Evolutionary conservation across 805 yeast species (phyloP), one percentile per base, ranked within the genome.

Genomic region (Maudiozyma turicensis): DNA sequence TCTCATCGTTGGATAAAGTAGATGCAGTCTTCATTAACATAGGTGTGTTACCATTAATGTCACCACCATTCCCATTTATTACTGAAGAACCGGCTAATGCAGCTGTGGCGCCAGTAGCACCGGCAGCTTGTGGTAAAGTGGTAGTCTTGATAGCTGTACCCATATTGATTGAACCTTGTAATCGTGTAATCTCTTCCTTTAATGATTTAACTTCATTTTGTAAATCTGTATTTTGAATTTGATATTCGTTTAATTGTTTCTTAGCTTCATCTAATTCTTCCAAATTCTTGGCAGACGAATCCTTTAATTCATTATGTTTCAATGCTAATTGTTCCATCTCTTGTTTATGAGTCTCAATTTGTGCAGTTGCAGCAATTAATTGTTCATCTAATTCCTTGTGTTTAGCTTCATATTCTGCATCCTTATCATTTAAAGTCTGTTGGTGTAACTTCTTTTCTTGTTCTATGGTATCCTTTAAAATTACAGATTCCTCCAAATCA

Each of bases 211-310:
- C 81, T 52, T 83, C 78, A 38, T 77, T 71, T 61, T 80, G 81
- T 64, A 83, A 71, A 54, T 84, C 85, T 45, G 75, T 78, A 53
- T 82, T 88, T 57, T 81, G 80, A 7, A 80, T 76, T 54, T 79
- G 81, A 50, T 80, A 76, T 48, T 79, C 79, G 20, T 72, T 68
- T 42, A 84, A 69, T 42, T 77, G 80, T 42, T 72, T 75, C 65
- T 78, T 81, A 1, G 88, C 82, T 34, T 70, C 64, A 47, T 75
- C 76, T 55, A 86, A 73, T 58, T 84, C 83, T 45, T 76, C 81
- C 45, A 85, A 66, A 45, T 82, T 81, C 33, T 71, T 70, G 47
- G 71, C 75, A 2, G 86, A 82, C 54, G 84, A 87, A 53, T 75
- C 74, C 65, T 77, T 82, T 60, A 86, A 70, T 50, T 76, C 75